phyloP scores from a whole-genome alignment of 257 asterid genomes.

The Salvia splendens region DNA sequence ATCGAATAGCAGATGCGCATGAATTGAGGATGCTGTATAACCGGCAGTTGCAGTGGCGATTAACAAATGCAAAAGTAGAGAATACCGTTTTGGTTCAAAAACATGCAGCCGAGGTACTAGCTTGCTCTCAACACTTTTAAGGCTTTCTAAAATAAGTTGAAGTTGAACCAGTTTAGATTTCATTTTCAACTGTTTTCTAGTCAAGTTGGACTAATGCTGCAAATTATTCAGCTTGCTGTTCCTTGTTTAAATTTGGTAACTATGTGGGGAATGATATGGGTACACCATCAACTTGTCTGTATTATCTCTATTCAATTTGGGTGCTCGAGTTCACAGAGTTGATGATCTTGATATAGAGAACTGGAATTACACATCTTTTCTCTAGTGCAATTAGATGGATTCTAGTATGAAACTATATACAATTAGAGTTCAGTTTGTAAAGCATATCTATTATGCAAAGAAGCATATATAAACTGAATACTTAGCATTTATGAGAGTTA shows the following conservation, averaged over 20 bases:
- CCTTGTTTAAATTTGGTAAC: conserved; percentile 5
- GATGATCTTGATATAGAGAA: conserved; percentile 15
- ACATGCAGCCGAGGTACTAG: conserved; percentile 66
- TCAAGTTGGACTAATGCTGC: not conserved
- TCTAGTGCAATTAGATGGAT: conserved; percentile 19
- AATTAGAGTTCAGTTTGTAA: not conserved
- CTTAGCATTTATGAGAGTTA: conserved; percentile 3
- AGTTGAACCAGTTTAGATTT: conserved; percentile 16
- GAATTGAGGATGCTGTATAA: conserved; percentile 67
- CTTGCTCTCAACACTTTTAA: conserved; percentile 10
- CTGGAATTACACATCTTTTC: not conserved
- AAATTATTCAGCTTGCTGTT: conserved; percentile 4
- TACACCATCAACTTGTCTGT: not conserved
- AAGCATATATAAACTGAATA: not conserved
- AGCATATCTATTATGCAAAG: conserved; percentile 21
- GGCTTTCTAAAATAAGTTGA: conserved; percentile 8
- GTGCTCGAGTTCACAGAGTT: conserved; percentile 16
- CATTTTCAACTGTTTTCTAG: conserved; percentile 6
- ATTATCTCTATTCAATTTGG: conserved; percentile 19
- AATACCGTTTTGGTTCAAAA: conserved; percentile 53
- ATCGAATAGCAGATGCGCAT: conserved; percentile 64
- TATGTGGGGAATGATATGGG: conserved; percentile 1
- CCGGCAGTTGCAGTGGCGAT: conserved; percentile 82
- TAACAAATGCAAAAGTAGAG: conserved; percentile 67
- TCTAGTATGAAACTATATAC: conserved; percentile 9